A percentile compares a stretch with the other conserved stretches of the same genome.
Conservation (phyloP, 768 basidiomycete genomes). For the Phylloporus sp. region DNA sequence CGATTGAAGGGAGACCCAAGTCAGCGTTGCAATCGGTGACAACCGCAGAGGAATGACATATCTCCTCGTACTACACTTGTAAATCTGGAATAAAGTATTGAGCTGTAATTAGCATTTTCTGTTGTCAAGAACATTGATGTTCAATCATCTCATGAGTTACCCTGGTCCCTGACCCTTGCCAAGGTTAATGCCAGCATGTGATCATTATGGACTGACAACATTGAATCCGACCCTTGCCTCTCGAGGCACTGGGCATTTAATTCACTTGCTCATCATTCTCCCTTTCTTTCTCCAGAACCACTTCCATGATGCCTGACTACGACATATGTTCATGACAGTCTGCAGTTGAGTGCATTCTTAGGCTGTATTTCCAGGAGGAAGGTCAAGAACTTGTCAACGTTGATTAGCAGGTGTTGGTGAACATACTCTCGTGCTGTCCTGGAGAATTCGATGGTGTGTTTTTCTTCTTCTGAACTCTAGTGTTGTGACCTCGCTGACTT, state of each 20-base stretch:
- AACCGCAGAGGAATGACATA: too few relatives aligned
- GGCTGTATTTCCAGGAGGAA: background rate
- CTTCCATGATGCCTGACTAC: background rate
- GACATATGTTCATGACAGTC: background rate
- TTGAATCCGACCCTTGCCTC: background rate
- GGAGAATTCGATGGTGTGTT: constrained; percentile 8
- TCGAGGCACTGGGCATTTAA: background rate
- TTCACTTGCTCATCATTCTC: background rate
- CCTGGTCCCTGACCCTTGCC: background rate
- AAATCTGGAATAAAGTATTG: too few relatives aligned
- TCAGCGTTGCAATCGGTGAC: too few relatives aligned
- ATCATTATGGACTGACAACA: constrained; percentile 8
- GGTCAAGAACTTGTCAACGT: constrained; percentile 14
- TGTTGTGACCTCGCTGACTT: background rate
- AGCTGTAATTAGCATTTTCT: too few relatives aligned
- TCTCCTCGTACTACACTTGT: too few relatives aligned
- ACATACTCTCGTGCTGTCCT: constrained; percentile 18
- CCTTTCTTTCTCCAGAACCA: background rate
- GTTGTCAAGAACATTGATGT: too few relatives aligned
- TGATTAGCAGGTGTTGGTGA: constrained; percentile 12
- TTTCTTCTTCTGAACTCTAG: background rate
- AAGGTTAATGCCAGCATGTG: background rate
- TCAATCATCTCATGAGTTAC: background rate
- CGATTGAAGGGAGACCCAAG: too few relatives aligned
- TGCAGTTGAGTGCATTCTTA: background rate